These are phyloP conservation scores for Fusarium secorum DNA, from an alignment of 2,329 filamentous ascomycete species.

Conservation along the genomic window DNA sequence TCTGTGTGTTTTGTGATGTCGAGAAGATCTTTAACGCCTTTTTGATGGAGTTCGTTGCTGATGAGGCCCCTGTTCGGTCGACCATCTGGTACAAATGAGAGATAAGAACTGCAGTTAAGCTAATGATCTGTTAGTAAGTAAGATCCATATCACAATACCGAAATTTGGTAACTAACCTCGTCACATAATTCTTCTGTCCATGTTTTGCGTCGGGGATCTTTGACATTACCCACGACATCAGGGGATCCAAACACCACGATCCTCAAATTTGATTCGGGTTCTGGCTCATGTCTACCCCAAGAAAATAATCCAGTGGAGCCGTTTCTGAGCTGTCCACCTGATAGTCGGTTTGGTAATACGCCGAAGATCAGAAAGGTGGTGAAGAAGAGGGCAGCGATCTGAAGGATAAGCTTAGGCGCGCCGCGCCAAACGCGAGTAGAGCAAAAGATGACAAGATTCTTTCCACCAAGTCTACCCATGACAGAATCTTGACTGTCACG, in stretches of 20 bases:
- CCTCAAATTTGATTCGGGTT: conserved; percentile 50
- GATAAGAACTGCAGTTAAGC: conserved; percentile 56
- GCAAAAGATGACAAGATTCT: conserved; percentile 50
- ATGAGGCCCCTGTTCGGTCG: conserved; percentile 60
- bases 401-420: conserved; percentile 44
- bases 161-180: conserved; percentile 47
- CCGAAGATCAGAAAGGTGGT: conserved; percentile 42
- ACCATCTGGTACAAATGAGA: conserved; percentile 55
- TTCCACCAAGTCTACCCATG: conserved; percentile 31
- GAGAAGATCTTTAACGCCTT: conserved; percentile 48
- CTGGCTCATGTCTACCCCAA: conserved; percentile 28
- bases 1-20: conserved; percentile 45
- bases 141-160: background rate
- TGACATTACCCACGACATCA: conserved; percentile 56
- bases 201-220: conserved; percentile 41
- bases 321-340: conserved; percentile 26
- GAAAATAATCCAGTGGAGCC: conserved; percentile 38
- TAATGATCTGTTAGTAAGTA: conserved; percentile 36
- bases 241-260: conserved; percentile 61
- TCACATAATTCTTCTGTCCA: conserved; percentile 61
- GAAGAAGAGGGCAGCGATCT: conserved; percentile 39
- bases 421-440: conserved; percentile 54
- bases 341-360: conserved; percentile 36
- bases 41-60: conserved; percentile 63
- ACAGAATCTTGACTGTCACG: conserved; percentile 33